Base-by-base conservation (phyloP, 345 rosid genomes). In the Acer campestre region DNA sequence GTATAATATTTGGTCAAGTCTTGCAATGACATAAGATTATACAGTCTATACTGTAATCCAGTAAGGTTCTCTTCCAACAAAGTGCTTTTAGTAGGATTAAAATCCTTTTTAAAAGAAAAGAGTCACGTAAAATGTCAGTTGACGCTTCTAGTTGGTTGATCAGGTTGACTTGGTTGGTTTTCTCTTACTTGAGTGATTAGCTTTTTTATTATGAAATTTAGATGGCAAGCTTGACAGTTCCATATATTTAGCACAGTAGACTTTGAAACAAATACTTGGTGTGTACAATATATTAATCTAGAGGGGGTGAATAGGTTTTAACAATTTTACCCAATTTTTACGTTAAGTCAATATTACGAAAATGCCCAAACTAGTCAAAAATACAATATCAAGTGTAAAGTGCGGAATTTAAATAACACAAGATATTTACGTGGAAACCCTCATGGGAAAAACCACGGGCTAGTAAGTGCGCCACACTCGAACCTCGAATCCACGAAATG, bases 111-210 rank as follows among this genome's bases (percentile, higher is more conserved):
- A 53, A 6, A 20, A 59, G 27, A 22, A 20, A 7, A 59, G 63
- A 5, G 63, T 46, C 63, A 7, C 10, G 9, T 9, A n/a, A 69
- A 20, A 5, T 46, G 73, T 11, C 6, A 13, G 35, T 69, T 7
- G 73, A 48, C 27, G 73, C 40, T 48, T 46, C 27, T 22, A 69
- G 35, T 48, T 69, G 73, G 25, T 13, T 12, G 72, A 17, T 48
- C 56, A 23, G n/a, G 38, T 69, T 48, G 31, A 49, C n/a, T 59
- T 59, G 22, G 63, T 59, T 20, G 63, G 5, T 22, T 59, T 59
- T 20, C 10, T 22, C 46, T 46, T 46, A 46, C 62, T 59, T 59
- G 23, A 59, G 22, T n/a, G 63, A 20, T n/a, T 59, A 18, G 63
- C 23, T 58, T 58, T 17, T 58, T 20, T 14, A 53, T 4, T 11